Conservation (phyloP, 768 basidiomycete species). For the Amanita inopinata region DNA sequence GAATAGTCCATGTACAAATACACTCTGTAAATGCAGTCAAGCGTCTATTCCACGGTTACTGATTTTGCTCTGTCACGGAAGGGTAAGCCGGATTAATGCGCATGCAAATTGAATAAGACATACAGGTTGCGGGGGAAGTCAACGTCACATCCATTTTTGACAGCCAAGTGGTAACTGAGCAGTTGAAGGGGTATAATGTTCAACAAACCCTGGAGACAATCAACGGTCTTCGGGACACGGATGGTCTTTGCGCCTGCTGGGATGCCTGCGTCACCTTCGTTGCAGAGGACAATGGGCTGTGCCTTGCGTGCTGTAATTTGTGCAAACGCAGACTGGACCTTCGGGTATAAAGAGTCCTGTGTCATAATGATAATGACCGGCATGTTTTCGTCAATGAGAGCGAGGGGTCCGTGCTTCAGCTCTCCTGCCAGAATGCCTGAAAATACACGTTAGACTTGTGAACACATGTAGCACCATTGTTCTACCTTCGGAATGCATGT, state of each 20-base stretch:
- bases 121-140: constrained; percentile 97
- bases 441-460: constrained; percentile 6
- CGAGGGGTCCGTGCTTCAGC: constrained; percentile 97
- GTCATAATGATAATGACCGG: constrained; percentile 99
- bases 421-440: constrained; percentile 93
- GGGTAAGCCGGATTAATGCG: constrained; percentile 5
- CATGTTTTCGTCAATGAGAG: constrained; percentile 97
- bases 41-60: constrained; percentile 58
- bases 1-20: constrained; percentile 7
- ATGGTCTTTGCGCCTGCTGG: constrained; percentile 73
- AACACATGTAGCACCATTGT: background rate
- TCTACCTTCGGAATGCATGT: constrained; percentile 75
- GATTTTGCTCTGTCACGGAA: constrained; percentile 53
- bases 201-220: constrained; percentile 89
- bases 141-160: constrained; percentile 93
- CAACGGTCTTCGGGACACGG: constrained; percentile 90
- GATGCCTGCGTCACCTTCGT: constrained; percentile 82
- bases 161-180: constrained; percentile 91
- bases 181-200: constrained; percentile 97
- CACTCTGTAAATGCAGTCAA: background rate
- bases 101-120: constrained; percentile 21
- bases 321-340: constrained; percentile 91
- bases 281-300: constrained; percentile 89
- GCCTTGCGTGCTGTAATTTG: constrained; percentile 98
- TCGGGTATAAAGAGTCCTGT: constrained; percentile 94